Conservation (phyloP, 2,329 filamentous ascomycete genomes). For the Emmonsiellopsis sp. region DNA sequence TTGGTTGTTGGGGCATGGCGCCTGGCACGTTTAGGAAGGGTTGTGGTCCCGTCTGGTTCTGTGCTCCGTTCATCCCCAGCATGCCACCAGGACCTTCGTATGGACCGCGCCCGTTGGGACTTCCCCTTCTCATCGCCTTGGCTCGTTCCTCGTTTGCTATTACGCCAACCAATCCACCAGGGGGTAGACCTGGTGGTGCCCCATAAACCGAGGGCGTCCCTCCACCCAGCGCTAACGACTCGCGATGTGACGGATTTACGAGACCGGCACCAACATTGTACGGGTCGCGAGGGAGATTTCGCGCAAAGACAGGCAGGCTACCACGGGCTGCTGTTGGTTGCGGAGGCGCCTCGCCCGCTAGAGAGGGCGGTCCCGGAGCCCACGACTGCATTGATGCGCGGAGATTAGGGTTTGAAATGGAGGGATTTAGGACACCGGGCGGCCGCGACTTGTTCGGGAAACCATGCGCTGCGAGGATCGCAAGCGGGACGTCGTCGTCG, state of each 20-base stretch:
- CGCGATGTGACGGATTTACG: constrained; percentile 61
- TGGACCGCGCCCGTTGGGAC: constrained; percentile 53
- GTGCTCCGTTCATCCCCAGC: constrained; percentile 12
- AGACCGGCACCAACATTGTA: constrained; percentile 66
- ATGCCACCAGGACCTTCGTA: constrained; percentile 25
- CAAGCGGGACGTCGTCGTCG: constrained; percentile 80
- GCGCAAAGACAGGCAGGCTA: constrained; percentile 69
- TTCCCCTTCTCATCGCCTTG: constrained; percentile 67
- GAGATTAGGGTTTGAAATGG: constrained; percentile 63
- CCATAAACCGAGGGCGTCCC: constrained; percentile 39
- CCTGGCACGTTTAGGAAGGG: constrained; percentile 6
- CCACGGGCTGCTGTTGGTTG: constrained; percentile 29
- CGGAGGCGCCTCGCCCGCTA: constrained; percentile 42
- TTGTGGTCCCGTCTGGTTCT: background rate
- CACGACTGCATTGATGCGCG: constrained; percentile 45
- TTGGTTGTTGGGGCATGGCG: constrained; percentile 14
- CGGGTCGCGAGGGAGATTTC: constrained; percentile 72
- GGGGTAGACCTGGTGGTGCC: constrained; percentile 42
- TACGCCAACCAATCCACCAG: constrained; percentile 75
- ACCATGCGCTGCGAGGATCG: constrained; percentile 77
- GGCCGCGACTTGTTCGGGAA: constrained; percentile 73
- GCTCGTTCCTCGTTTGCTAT: constrained; percentile 79
- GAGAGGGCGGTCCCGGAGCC: constrained; percentile 47
- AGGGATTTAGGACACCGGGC: constrained; percentile 55
- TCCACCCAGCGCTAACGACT: constrained; percentile 62